A percentile compares a stretch with the other conserved stretches of the same genome.
Evolutionary conservation across 148 eudicot species (phyloP).

Genomic region (Fagopyrum homotropicum): DNA sequence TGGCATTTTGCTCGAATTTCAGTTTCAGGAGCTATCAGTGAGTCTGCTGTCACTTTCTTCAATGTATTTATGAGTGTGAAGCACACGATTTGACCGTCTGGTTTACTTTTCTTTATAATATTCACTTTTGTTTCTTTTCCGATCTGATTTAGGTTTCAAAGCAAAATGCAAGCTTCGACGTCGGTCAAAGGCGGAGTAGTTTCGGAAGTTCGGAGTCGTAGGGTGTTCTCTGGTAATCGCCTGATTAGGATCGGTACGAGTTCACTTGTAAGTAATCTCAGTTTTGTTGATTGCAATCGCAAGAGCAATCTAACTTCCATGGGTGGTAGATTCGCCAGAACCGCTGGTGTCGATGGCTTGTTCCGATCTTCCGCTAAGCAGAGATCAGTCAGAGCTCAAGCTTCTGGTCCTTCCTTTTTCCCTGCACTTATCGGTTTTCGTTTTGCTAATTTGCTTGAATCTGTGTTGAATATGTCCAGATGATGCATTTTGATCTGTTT

Average conservation of each 20-base stretch:
- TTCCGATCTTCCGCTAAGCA: slow-evolving; percentile 41
- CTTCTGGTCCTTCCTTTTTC: slow-evolving; percentile 33
- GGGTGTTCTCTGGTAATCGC: slow-evolving; percentile 21
- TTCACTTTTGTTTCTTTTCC: neutral
- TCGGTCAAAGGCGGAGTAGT: slow-evolving; percentile 32
- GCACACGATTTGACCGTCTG: neutral
- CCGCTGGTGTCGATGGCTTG: slow-evolving; percentile 30
- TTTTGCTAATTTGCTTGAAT: neutral
- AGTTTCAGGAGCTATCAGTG: slow-evolving; percentile 3
- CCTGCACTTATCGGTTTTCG: neutral
- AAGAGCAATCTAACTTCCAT: slow-evolving; percentile 24
- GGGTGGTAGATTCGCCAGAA: slow-evolving; percentile 45
- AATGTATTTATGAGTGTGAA: neutral
- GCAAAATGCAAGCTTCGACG: slow-evolving; percentile 43
- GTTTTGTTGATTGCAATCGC: slow-evolving; percentile 22
- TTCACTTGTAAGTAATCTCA: slow-evolving; percentile 19
- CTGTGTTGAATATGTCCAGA: neutral
- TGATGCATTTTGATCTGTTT: neutral
- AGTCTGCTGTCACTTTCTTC: neutral
- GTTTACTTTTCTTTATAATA: neutral
- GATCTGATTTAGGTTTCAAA: slow-evolving; percentile 7
- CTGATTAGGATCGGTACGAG: slow-evolving; percentile 20
- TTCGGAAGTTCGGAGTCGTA: slow-evolving; percentile 28
- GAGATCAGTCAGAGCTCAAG: slow-evolving; percentile 64
- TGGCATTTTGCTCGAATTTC: slow-evolving; percentile 11